Percentiles rank a stretch among this genome's conserved stretches.
These are phyloP conservation scores for Berkeleyomyces rouxiae DNA, from an alignment of 2,329 filamentous ascomycete genomes.

Conservation along the genomic window DNA sequence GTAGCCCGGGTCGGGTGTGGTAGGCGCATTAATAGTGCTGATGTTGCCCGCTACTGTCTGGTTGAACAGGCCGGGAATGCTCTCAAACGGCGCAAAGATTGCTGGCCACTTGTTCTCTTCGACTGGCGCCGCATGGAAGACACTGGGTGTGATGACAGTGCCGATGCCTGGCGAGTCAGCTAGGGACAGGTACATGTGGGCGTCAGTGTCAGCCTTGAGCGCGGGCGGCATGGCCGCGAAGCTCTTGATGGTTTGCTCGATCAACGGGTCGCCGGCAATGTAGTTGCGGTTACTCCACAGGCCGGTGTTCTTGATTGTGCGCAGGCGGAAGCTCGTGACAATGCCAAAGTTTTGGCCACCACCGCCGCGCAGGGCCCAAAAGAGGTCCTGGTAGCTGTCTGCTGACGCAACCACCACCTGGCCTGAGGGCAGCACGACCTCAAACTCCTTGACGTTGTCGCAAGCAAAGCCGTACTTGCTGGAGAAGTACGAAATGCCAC, in stretches of 20 bases:
- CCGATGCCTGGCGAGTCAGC: conserved; percentile 19
- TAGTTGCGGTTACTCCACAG: conserved; percentile 20
- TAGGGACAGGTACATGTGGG: conserved; percentile 17
- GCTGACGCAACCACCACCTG: conserved; percentile 25
- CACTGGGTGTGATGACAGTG: conserved; percentile 16
- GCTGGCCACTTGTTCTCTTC: conserved; percentile 16
- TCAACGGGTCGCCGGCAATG: not conserved
- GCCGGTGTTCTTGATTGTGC: conserved; percentile 21
- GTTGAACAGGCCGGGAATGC: not conserved
- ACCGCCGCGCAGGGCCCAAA: conserved; percentile 37
- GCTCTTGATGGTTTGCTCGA: not conserved
- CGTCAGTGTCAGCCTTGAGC: conserved; percentile 11
- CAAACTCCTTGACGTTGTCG: conserved; percentile 28
- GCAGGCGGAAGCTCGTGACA: conserved; percentile 32
- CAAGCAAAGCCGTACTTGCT: conserved; percentile 26
- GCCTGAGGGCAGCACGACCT: conserved; percentile 30
- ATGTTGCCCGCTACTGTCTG: not conserved
- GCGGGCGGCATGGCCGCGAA: conserved; percentile 15
- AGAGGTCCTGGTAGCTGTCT: conserved; percentile 31
- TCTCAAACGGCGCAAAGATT: not conserved
- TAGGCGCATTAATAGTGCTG: not conserved
- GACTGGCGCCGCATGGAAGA: conserved; percentile 7
- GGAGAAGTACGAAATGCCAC: conserved; percentile 16
- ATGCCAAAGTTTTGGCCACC: conserved; percentile 40
- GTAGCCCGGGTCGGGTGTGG: not conserved